Conservation (phyloP, 129 eudicot species). For the Centrapalus pauciflorus region DNA sequence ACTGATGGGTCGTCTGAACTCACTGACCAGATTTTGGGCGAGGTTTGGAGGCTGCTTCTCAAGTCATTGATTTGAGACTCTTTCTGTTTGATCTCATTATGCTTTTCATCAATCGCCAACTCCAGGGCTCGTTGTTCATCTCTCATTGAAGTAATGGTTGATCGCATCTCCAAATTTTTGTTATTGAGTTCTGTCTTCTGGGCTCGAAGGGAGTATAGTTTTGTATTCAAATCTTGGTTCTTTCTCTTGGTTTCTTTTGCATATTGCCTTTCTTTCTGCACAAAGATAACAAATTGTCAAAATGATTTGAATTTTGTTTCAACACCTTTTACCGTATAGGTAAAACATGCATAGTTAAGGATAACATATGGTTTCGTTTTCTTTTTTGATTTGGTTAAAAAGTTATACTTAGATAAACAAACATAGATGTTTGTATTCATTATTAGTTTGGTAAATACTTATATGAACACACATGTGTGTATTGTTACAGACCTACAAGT, state of each 20-base stretch:
- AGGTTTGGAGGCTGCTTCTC: conserved; percentile 21
- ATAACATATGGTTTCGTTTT: no score
- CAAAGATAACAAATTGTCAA: not conserved
- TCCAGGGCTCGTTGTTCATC: conserved; percentile 57
- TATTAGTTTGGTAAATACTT: no score
- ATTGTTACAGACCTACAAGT: no score
- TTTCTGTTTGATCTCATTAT: conserved; percentile 48
- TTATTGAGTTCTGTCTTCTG: conserved; percentile 53
- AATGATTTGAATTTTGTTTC: not conserved
- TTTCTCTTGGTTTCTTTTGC: conserved; percentile 50
- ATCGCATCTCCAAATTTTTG: conserved; percentile 52
- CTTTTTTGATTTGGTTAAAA: no score
- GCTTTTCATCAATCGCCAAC: conserved; percentile 45
- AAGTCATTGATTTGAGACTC: conserved; percentile 46
- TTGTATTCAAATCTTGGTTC: conserved; percentile 58
- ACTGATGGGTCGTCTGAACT: conserved; percentile 32
- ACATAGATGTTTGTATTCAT: no score
- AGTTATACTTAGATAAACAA: no score
- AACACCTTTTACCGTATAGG: no score
- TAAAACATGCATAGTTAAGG: no score
- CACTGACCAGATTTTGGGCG: conserved; percentile 29
- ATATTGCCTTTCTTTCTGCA: conserved; percentile 65
- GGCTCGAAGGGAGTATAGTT: conserved; percentile 46
- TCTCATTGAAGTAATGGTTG: conserved; percentile 62
- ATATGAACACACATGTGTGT: no score